Conservation (phyloP, 371 early-diverging fungal genomes). For the Saksenaea vasiformis region DNA sequence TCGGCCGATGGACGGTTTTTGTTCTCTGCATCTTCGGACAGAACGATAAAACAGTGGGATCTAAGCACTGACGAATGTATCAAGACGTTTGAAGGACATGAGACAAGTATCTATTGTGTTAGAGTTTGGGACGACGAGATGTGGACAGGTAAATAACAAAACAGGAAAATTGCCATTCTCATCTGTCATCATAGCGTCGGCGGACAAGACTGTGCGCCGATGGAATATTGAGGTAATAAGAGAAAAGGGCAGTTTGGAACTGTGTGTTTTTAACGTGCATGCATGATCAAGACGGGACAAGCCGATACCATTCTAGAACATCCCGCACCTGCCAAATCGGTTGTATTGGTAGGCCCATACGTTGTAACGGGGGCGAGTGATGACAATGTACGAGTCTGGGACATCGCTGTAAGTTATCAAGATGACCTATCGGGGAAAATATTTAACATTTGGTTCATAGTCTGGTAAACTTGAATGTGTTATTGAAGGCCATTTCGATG, state of each 20-base stretch:
- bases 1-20: constrained; percentile 49
- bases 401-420: constrained; percentile 68
- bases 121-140: constrained; percentile 54
- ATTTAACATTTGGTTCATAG: constrained; percentile 33
- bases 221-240: constrained; percentile 43
- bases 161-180: neutral
- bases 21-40: constrained; percentile 72
- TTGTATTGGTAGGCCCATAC: constrained; percentile 64
- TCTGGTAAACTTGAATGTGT: constrained; percentile 66
- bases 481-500: constrained; percentile 82
- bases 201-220: constrained; percentile 76
- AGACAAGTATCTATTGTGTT: constrained; percentile 72
- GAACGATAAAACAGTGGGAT: constrained; percentile 73
- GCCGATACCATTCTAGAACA: constrained; percentile 72
- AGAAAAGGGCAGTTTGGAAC: neutral
- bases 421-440: neutral
- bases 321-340: constrained; percentile 78
- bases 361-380: constrained; percentile 80
- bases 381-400: constrained; percentile 81
- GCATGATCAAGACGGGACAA: constrained; percentile 50
- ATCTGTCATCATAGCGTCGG: constrained; percentile 53
- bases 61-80: constrained; percentile 40
- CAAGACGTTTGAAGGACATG: constrained; percentile 61
- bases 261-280: neutral
- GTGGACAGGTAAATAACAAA: constrained; percentile 57